Evolutionary conservation across 257 asterid genomes (phyloP), one percentile per base, ranked within the genome.

Genomic region (Echites panduratus): DNA sequence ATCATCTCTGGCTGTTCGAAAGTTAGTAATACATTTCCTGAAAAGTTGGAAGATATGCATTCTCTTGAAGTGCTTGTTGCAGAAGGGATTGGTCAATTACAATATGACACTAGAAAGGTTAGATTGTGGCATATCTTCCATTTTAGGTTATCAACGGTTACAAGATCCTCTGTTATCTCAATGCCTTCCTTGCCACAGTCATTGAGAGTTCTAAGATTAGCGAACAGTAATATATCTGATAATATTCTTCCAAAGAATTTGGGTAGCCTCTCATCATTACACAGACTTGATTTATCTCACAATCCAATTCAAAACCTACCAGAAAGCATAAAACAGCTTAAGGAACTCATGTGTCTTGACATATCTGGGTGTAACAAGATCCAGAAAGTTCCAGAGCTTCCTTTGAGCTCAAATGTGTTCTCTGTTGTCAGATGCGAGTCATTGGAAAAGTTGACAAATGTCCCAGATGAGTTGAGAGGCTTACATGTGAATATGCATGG

Each of bases 241-340:
- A 41, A 76, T 58, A 44, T 24, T 10, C 69, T 75, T 58, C 70
- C 74, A 16, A 26, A 0, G 49, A 73, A 75, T 40, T 40, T 75
- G 48, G 32, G 64, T 74, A 27, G 24, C n/a, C 61, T 68, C 17
- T 58, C 73, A 35, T 44, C 19, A 6, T 48, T 75, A 38, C 45
- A 0, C 16, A 40, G 29, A 2, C 43, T 75, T 40, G 32, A 57
- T 68, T 57, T 75, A 75, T 68, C 74, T 70, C 38, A 62, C 22
- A 75, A 75, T 58, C 70, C 79, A 22, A 68, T 75, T 75, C 4
- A 9, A 5, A 47, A 59, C 11, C 62, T 75, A 68, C 79, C 79
- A 32, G 27, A 17, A 40, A 68, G 74, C 79, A 57, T 75, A 16
- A 68, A 32, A 20, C 24, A 17, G 29, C 74, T 68, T 56, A 48